phyloP scores from a whole-genome alignment of 202 grass and related monocot species.

The Brachypodium distachyon region DNA sequence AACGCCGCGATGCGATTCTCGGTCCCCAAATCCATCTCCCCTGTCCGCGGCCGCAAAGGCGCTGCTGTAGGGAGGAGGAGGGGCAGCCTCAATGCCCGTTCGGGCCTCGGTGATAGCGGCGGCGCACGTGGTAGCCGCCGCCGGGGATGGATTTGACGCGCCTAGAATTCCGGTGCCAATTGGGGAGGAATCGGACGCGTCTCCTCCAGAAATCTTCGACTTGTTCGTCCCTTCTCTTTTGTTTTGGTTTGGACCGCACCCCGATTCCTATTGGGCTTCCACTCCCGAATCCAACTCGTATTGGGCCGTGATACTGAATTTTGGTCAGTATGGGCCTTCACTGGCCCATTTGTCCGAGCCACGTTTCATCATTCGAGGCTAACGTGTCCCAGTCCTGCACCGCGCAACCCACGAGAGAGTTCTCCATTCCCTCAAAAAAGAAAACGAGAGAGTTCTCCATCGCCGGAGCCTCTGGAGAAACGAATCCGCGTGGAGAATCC shows the following conservation, averaged over 20 bases:
- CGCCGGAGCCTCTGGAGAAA: not conserved
- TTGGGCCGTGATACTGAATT: not conserved
- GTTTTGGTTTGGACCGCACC: too few species aligned
- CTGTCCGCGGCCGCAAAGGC: too few species aligned
- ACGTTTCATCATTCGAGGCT: not conserved
- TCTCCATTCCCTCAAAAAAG: too few species aligned
- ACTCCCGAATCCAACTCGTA: not conserved
- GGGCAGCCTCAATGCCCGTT: not conserved
- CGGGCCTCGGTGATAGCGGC: too few species aligned
- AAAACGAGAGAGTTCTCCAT: not conserved
- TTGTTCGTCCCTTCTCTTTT: not conserved
- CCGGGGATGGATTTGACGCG: not conserved
- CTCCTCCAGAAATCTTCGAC: not conserved
- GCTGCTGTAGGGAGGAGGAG: not conserved
- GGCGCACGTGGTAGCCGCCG: not conserved
- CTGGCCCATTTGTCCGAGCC: not conserved
- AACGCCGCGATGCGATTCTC: slow-evolving; percentile 50
- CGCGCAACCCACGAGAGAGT: not conserved
- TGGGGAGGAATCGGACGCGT: not conserved
- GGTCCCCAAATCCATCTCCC: slow-evolving; percentile 50
- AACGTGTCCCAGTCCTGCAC: not conserved
- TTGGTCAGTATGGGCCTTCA: not conserved
- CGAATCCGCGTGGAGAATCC: too few species aligned
- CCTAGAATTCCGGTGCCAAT: not conserved
- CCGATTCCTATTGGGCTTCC: not conserved